Evolutionary conservation across 331 rosid genomes (phyloP), one percentile per base, ranked within the genome.

Genomic region (Malus hybrid): DNA sequence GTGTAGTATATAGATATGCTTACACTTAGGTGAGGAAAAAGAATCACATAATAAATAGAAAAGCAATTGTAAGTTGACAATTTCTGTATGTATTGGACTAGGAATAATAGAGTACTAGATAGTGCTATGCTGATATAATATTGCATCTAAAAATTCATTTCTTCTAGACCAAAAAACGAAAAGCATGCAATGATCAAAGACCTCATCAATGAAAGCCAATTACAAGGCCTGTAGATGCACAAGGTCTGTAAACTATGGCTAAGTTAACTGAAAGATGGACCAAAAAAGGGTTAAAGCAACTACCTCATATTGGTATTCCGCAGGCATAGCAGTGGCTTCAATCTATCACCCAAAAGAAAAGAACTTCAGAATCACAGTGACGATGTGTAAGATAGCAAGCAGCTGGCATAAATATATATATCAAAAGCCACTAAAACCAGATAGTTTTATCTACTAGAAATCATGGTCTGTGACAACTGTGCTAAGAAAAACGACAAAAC

Each of bases 241-340:
- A 28, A 29, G 39, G 18, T 29, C 18, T 3, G 39, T 28, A 63
- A 14, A 63, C 67, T 15, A 63, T 15, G 20, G 39, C 67, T 63
- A 63, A 27, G 31, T 18, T n/a, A 12, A n/a, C 29, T 42, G 33
- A 36, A 71, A 65, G 59, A 22, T 39, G 50, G 50, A 44, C 50
- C 50, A 52, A 39, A 64, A 69, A 39, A 2, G 7, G 74, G 69
- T 54, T 54, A 56, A 39, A 62, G 76, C 72, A 79, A 77, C 70
- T 65, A 90, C 93, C 91, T 90, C 85, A 42, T 75, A 78, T 48
- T 33, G 83, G 70, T 76, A 90, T 73, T 85, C 87, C 54, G 79
- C 84, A 1, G 92, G 92, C 91, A 90, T 88, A 8, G 77, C 71
- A 66, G 73, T 78, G 36, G 83, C 81, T 77, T 66, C 88, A 57